Percentiles rank a stretch among this genome's conserved stretches.
phyloP scores from a whole-genome alignment of 1,284 basidiomycete genomes.

The Cystobasidiaceae sp. region DNA sequence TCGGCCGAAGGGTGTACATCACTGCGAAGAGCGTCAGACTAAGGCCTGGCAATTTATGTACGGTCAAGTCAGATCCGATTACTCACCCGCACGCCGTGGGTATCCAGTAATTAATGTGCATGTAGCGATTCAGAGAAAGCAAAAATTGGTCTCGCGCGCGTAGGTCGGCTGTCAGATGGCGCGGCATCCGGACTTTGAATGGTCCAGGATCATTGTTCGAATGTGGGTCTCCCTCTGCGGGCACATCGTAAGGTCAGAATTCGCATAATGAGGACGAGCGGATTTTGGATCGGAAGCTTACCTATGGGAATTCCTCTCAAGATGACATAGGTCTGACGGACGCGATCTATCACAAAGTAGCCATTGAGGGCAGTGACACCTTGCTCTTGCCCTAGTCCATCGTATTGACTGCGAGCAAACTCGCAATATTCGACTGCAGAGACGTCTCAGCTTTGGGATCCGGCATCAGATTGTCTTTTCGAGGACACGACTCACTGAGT shows the following conservation, averaged over 20 bases:
- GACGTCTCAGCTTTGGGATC: too few species aligned
- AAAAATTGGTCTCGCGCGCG: constrained; percentile 27
- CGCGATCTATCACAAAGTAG: constrained; percentile 25
- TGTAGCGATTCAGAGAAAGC: constrained; percentile 27
- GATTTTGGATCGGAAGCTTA: too few species aligned
- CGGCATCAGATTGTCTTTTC: too few species aligned
- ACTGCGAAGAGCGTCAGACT: not conserved
- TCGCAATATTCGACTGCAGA: constrained; percentile 29
- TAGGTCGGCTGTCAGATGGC: constrained; percentile 17
- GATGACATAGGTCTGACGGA: constrained; percentile 18
- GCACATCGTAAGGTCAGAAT: not conserved
- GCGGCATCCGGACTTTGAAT: constrained; percentile 32
- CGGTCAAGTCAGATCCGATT: not conserved
- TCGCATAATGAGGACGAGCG: too few species aligned
- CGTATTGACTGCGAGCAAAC: constrained; percentile 23
- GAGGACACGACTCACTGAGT: constrained; percentile 12
- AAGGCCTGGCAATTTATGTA: not conserved
- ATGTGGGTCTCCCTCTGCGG: constrained; percentile 27
- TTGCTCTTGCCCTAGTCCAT: constrained; percentile 25
- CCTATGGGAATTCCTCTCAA: constrained; percentile 25
- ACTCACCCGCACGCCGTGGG: constrained; percentile 30
- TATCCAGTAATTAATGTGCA: constrained; percentile 28
- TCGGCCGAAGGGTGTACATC: constrained; percentile 25
- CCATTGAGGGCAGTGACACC: constrained; percentile 29
- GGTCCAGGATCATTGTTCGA: constrained; percentile 26